Evolutionary conservation across 2,329 filamentous ascomycete species (phyloP).

Genomic region (Cucurbitaria berberidis): DNA sequence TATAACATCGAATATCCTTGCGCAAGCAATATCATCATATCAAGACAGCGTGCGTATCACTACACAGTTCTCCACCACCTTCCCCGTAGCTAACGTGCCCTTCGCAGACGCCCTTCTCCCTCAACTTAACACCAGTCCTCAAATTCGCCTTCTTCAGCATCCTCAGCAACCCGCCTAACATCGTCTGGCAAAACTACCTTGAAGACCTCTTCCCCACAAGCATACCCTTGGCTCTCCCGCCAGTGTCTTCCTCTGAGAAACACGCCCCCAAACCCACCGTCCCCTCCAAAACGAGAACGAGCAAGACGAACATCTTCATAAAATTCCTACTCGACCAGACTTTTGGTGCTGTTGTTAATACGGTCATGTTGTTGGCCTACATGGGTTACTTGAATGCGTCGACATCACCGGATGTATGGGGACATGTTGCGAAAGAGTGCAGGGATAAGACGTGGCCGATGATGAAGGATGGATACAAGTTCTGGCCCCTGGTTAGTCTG

Average conservation of each 20-base stretch:
- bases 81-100: slow-evolving; percentile 10
- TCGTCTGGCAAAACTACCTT: slow-evolving; percentile 82
- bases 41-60: slow-evolving; percentile 59
- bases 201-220: slow-evolving; percentile 74
- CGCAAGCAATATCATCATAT: slow-evolving; percentile 72
- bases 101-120: slow-evolving; percentile 61
- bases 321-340: slow-evolving; percentile 76
- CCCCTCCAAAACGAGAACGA: slow-evolving; percentile 47
- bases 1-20: slow-evolving; percentile 73
- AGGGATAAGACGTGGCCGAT: slow-evolving; percentile 63
- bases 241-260: slow-evolving; percentile 33
- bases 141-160: slow-evolving; percentile 79
- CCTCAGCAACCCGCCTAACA: slow-evolving; percentile 80
- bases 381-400: slow-evolving; percentile 57
- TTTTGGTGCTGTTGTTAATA: slow-evolving; percentile 69
- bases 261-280: slow-evolving; percentile 37
- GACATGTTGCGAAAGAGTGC: slow-evolving; percentile 38
- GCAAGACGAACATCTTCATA: slow-evolving; percentile 67
- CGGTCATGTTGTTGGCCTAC: slow-evolving; percentile 65
- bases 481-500: slow-evolving; percentile 74
- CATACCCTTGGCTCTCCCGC: slow-evolving; percentile 41
- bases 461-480: slow-evolving; percentile 68
- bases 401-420: slow-evolving; percentile 36
- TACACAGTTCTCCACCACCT: neutral
- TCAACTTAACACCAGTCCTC: slow-evolving; percentile 72